phyloP scores from a whole-genome alignment of 228 moss, liverwort and hornwort genomes.

The Sphagnum fallax region DNA sequence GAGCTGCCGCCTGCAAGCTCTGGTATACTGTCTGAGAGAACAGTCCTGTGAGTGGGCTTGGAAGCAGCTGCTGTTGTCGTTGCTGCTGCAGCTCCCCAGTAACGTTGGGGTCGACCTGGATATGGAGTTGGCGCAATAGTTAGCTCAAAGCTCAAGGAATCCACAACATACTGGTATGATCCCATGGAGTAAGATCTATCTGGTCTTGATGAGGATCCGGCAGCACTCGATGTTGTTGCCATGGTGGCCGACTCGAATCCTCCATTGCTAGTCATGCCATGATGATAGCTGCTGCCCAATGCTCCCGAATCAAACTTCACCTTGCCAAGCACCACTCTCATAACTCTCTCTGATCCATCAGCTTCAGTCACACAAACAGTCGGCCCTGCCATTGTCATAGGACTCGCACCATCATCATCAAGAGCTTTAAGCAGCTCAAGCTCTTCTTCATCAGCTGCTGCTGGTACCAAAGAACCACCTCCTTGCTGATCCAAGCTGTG shows the following conservation, averaged over 20 bases:
- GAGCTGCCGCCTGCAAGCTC: slow-evolving; percentile 40
- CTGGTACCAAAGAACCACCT: no score
- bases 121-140: slow-evolving; percentile 47
- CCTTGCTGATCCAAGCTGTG: no score
- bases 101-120: slow-evolving; percentile 45
- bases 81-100: slow-evolving; percentile 30
- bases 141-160: slow-evolving; percentile 47
- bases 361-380: slow-evolving; percentile 26
- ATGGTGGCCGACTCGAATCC: slow-evolving; percentile 7
- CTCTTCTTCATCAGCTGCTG: slow-evolving; percentile 18
- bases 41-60: slow-evolving; percentile 54
- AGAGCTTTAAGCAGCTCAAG: slow-evolving; percentile 25
- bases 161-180: slow-evolving; percentile 70
- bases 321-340: slow-evolving; percentile 46
- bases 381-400: slow-evolving; percentile 32
- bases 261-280: neutral
- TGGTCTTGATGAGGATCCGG: slow-evolving; percentile 8
- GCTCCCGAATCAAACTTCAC: slow-evolving; percentile 19
- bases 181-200: slow-evolving; percentile 89
- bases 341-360: slow-evolving; percentile 36
- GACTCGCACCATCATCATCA: neutral
- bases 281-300: neutral
- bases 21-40: slow-evolving; percentile 75
- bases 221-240: neutral
- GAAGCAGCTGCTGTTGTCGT: slow-evolving; percentile 3